A percentile compares a stretch with the other conserved stretches of the same genome.
phyloP scores from a whole-genome alignment of 768 basidiomycete genomes.

The Boletus vermiculosoides region DNA sequence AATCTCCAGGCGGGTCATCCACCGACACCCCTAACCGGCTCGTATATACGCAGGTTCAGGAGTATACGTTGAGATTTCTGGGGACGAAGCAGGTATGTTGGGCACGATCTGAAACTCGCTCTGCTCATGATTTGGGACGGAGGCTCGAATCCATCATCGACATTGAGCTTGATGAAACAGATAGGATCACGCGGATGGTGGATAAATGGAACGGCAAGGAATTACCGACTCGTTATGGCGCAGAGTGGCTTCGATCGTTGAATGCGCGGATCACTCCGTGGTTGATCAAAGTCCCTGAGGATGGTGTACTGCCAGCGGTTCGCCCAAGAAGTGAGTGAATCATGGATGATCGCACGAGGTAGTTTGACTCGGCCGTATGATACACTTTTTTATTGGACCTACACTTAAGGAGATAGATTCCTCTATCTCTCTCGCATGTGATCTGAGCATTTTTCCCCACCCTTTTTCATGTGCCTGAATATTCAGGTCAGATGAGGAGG shows the following conservation, averaged over 20 bases:
- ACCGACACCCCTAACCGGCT: neutral
- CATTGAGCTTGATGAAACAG: neutral
- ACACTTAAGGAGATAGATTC: neutral
- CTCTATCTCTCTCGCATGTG: neutral
- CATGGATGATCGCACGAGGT: neutral
- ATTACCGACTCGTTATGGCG: neutral
- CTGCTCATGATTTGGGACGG: neutral
- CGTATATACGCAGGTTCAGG: neutral
- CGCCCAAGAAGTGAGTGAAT: neutral
- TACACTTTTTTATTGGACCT: too few species aligned
- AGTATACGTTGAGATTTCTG: neutral
- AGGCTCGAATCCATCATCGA: neutral
- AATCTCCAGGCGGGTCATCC: slow-evolving; percentile 39
- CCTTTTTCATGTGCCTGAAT: neutral
- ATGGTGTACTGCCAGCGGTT: too few species aligned
- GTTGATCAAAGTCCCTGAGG: neutral
- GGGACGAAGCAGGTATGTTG: neutral
- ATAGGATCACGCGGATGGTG: neutral
- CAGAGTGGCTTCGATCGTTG: neutral
- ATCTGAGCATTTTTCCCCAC: neutral
- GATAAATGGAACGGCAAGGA: neutral
- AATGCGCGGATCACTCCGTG: neutral
- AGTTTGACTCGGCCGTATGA: neutral
- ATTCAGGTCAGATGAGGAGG: neutral
- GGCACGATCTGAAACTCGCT: too few species aligned